Percentiles rank a stretch among this genome's conserved stretches.
phyloP scores from a whole-genome alignment of 73 alveolate species.

The Tetrahymena malaccensis region DNA sequence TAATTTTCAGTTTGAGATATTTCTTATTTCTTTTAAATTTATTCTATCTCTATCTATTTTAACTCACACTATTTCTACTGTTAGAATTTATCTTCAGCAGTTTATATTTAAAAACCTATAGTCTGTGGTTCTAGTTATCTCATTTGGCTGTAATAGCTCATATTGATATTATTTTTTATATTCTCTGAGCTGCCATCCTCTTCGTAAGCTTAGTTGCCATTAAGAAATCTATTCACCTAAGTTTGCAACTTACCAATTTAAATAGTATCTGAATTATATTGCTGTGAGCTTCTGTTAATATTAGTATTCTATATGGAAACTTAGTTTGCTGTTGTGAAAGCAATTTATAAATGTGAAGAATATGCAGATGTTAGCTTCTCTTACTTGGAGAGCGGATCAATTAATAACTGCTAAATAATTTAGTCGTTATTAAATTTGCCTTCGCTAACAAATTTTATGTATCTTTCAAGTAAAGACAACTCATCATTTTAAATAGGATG shows the following conservation, averaged over 20 bases:
- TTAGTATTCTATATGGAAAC: neutral
- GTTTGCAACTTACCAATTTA: neutral
- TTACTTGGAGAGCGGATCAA: neutral
- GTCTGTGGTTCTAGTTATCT: neutral
- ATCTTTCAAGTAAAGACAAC: neutral
- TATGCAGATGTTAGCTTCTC: neutral
- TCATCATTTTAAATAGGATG: neutral
- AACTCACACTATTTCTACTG: neutral
- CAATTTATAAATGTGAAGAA: neutral
- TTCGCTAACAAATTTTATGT: neutral
- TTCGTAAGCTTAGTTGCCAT: neutral
- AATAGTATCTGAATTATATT: neutral
- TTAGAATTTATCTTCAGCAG: neutral
- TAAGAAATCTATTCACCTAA: neutral
- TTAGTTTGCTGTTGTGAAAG: neutral
- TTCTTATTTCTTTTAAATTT: neutral
- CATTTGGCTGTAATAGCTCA: neutral
- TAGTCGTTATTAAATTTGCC: neutral
- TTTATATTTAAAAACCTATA: neutral
- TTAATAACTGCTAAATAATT: neutral
- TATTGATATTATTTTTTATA: neutral
- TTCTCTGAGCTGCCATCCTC: neutral
- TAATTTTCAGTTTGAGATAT: neutral
- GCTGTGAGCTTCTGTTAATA: neutral
- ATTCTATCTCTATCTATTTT: neutral